Percentiles rank a stretch among this genome's conserved stretches.
phyloP scores from a whole-genome alignment of 2,329 filamentous ascomycete genomes.

The Verticillium albo-atrum region DNA sequence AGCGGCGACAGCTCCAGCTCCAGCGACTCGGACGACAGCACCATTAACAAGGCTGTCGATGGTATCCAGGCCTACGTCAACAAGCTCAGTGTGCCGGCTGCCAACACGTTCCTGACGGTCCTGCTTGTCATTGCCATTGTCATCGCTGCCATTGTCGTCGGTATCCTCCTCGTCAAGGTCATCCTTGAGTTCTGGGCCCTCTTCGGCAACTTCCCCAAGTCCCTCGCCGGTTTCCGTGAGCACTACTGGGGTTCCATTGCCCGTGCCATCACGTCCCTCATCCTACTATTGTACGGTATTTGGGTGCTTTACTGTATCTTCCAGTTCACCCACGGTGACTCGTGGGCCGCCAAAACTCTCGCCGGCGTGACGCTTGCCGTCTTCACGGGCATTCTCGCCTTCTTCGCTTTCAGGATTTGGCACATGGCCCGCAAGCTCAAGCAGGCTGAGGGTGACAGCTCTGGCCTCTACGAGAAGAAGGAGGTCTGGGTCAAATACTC shows the following conservation, averaged over 20 bases:
- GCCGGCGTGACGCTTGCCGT: constrained; percentile 75
- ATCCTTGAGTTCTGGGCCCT: constrained; percentile 87
- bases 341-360: constrained; percentile 83
- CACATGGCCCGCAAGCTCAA: constrained; percentile 69
- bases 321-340: constrained; percentile 90
- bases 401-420: constrained; percentile 84
- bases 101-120: constrained; percentile 95
- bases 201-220: constrained; percentile 80
- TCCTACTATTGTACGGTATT: constrained; percentile 86
- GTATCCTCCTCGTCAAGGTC: constrained; percentile 85
- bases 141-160: constrained; percentile 76
- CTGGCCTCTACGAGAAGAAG: constrained; percentile 80
- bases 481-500: constrained; percentile 91
- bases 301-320: constrained; percentile 97
- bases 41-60: constrained; percentile 47
- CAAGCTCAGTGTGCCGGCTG: constrained; percentile 75
- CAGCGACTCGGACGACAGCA: constrained; percentile 17
- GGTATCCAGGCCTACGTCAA: constrained; percentile 83
- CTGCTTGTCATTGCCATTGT: constrained; percentile 84
- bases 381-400: constrained; percentile 77
- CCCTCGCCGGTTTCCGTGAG: constrained; percentile 79
- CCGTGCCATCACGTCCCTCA: constrained; percentile 83
- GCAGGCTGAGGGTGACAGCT: constrained; percentile 67
- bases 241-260: constrained; percentile 94
- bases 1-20: constrained; percentile 14